Base-by-base conservation (phyloP, 257 asterid genomes). In the Dorcoceras hygrometricum region DNA sequence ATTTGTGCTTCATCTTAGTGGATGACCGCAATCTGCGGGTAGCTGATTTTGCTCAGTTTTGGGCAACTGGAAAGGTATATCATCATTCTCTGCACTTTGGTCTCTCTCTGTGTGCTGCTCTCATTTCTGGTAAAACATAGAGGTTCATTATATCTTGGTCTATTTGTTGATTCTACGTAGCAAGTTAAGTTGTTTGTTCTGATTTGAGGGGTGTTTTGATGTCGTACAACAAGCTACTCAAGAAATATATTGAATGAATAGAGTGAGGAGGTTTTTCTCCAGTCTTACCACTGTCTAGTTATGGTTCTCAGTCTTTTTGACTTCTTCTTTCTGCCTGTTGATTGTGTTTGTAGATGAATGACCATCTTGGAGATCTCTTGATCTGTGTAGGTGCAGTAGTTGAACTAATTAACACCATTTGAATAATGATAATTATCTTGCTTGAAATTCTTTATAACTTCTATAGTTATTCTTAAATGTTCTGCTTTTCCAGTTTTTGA, bases 11-110 rank as follows among this genome's bases (percentile, higher is more conserved):
- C 95, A 81, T 81, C 90, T 90, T 94, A 94, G 99, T 94, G 99
- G 97, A 94, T 94, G 99, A 94, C 97, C 97, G 99, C 97, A 94
- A 94, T 90, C 97, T 94, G 99, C 99, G 99, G 97, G 95, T 94
- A 82, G 99, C 96, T 88, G 97, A 94, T 87, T 94, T 90, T 94
- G 93, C 95, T 90, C 97, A 90, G 80, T 94, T 94, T 94, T 94
- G 99, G 99, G 97, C 97, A 94, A 85, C 89, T 80, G 97, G 95
- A 75, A 94, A 94, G 99, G 99, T 94, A 94, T 88, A 87, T 77
- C 74, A 92, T 87, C 86, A 65, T 90, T 82, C 82, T 88, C 62
- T 75, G 74, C 71, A 69, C 71, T 78, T 79, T 68, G 85, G 83
- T 82, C 80, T 76, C 69, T 79, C 75, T 67, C 71, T 68, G 76